Conservation (phyloP, 345 rosid species). For the Microthlaspi erraticum region DNA sequence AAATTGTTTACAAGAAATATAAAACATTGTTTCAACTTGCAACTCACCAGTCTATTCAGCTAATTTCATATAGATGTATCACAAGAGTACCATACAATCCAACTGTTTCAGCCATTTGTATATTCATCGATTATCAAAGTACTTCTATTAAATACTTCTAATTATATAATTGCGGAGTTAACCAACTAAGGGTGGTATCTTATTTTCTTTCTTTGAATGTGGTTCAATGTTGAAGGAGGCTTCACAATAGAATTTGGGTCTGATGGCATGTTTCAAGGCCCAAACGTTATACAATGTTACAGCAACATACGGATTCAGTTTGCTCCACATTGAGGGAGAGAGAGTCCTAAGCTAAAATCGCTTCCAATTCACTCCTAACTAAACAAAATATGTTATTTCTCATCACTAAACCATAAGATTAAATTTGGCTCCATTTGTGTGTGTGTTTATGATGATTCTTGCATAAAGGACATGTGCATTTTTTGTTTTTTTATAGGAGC, state of each 20-base stretch:
- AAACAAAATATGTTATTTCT: background rate
- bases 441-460: background rate
- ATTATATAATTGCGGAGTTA: background rate
- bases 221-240: too few relatives aligned
- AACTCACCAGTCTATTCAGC: constrained; percentile 17
- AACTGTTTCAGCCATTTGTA: background rate
- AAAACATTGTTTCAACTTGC: constrained; percentile 21
- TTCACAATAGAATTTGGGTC: background rate
- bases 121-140: background rate
- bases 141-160: background rate
- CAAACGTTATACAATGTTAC: background rate
- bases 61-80: background rate
- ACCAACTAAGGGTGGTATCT: too few relatives aligned
- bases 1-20: constrained; percentile 5
- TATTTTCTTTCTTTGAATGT: too few relatives aligned
- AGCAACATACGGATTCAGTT: too few relatives aligned
- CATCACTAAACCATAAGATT: background rate
- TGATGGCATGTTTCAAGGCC: constrained; percentile 15
- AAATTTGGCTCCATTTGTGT: background rate
- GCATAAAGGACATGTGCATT: constrained; percentile 24
- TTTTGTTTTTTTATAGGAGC: background rate
- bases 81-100: constrained; percentile 23
- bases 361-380: too few relatives aligned
- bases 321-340: too few relatives aligned
- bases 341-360: too few relatives aligned